Conservation (phyloP, 2,329 filamentous ascomycete genomes). For the Helotiales sp. region DNA sequence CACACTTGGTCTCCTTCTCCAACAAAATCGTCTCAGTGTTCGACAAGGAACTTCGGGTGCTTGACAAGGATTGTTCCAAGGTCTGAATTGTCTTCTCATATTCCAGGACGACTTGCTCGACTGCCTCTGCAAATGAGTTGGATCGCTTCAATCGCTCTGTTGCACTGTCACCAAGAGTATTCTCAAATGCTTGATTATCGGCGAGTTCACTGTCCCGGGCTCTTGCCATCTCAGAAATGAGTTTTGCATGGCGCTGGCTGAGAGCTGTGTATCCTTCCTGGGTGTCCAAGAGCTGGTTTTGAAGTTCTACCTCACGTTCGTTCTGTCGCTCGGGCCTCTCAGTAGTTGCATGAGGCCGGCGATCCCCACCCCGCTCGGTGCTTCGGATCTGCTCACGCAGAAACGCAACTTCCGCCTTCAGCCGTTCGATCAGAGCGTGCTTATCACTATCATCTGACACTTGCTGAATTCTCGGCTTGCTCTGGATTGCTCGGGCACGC, state of each 20-base stretch:
- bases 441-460: slow-evolving; percentile 89
- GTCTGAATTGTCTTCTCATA: slow-evolving; percentile 99
- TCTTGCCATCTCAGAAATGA: slow-evolving; percentile 91
- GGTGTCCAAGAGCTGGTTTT: slow-evolving; percentile 88
- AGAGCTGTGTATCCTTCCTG: slow-evolving; percentile 95
- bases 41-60: slow-evolving; percentile 81
- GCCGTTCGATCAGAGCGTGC: slow-evolving; percentile 87
- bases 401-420: slow-evolving; percentile 93
- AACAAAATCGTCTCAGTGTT: slow-evolving; percentile 84
- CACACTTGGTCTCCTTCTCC: slow-evolving; percentile 92
- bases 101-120: slow-evolving; percentile 94
- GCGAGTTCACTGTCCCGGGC: slow-evolving; percentile 72
- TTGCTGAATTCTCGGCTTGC: slow-evolving; percentile 95
- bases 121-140: slow-evolving; percentile 92
- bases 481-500: slow-evolving; percentile 93
- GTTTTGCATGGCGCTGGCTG: slow-evolving; percentile 90
- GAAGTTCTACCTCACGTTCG: slow-evolving; percentile 86
- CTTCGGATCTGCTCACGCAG: slow-evolving; percentile 91
- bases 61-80: slow-evolving; percentile 88
- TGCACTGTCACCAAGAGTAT: slow-evolving; percentile 74
- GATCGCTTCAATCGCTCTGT: slow-evolving; percentile 91
- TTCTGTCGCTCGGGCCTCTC: slow-evolving; percentile 80
- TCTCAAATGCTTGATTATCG: slow-evolving; percentile 62
- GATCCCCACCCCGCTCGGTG: slow-evolving; percentile 68
- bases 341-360: slow-evolving; percentile 59